Base-by-base conservation (phyloP, 163 green algal species). In the Scenedesmus sp. region DNA sequence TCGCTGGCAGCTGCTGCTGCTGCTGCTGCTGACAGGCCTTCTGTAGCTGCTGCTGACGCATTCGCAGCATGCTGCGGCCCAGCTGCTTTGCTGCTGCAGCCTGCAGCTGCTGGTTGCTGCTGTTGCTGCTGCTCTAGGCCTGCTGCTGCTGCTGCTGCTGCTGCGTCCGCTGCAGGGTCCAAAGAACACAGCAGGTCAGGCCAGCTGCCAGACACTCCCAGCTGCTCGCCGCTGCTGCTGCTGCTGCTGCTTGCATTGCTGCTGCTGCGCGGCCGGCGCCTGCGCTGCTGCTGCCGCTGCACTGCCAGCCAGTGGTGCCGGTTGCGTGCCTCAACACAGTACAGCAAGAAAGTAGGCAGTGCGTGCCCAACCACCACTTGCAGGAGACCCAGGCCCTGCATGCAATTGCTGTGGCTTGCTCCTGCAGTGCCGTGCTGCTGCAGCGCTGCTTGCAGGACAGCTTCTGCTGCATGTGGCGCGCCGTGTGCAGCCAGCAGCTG, bases 381-480 rank as follows among this genome's bases (percentile, higher is more conserved):
- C 84, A 88, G 84, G 84, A 88, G 56, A 20, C 57, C 9, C 12
- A 88, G 9, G 20, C 84, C 84, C 56, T 26, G 55, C 84, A 88
- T 23, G 84, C 84, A 88, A 15, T 23, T 54, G 60, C 56, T 23
- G 20, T 76, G 26, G 59, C 84, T 74, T 2, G 6, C 84, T 60
- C 16, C n/a, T 74, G 8, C 56, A 16, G 23, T 23, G 55, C 55
- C 23, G 84, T 23, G 84, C 59, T 55, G 84, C 59, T 57, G 84
- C 84, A 12, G 20, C 10, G 20, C 62, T 70, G 62, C 62, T 70
- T 70, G 62, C 62, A 70, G 62, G 62, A 70, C 62, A 70, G 62
- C 16, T 5, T 70, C 62, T 20, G 62, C 62, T 85, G 46, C 34
- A 85, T 26, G 77, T 85, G 77, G 23, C 3, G 84, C 84, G 2